Evolutionary conservation across 345 rosid genomes (phyloP), one percentile per base, ranked within the genome.

Genomic region (Salix exigua): DNA sequence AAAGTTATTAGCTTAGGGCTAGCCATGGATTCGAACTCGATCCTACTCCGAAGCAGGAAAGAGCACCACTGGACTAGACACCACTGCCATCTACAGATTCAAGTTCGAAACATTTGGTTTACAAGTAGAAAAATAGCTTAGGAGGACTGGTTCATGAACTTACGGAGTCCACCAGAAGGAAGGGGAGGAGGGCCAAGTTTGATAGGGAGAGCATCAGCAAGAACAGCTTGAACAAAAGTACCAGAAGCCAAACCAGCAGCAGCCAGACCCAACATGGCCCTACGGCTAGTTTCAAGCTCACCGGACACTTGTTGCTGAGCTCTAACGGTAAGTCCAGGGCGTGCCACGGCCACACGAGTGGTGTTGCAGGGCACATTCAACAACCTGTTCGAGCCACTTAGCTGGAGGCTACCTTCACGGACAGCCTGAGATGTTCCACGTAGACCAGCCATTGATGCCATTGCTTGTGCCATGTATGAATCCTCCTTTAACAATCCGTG

Each of bases 161-260:
- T 88, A 95, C 98, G 89, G 67, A 95, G 88, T 38, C 99, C 99
- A 30, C 97, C 99, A 42, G 97, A 93, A 28, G 92, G 99, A 38
- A 92, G 87, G 1, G 99, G 99, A 72, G 97, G 93, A 17, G 94
- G 93, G 58, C 99, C 98, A 16, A 95, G 77, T 80, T 89, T 93
- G 89, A 95, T 95, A 31, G 97, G 70, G 28, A 7, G 53, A 76
- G 88, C 91, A 2, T 84, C 97, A 10, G 98, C 99, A 23, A 91
- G 85, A 28, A 93, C 97, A 44, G 87, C 91, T 68, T 88, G 90
- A 77, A 86, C 98, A 62, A 89, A 87, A 38, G 97, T 88, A 4
- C 91, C 91, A 0, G 94, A 80, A 18, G 89, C 96, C 74, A 93
- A 78, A 64, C 94, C 91, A 38, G 85, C 85, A 7, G 93, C 96